Conservation (phyloP, 1,284 basidiomycete genomes). For the Cystobasidium pallidum region DNA sequence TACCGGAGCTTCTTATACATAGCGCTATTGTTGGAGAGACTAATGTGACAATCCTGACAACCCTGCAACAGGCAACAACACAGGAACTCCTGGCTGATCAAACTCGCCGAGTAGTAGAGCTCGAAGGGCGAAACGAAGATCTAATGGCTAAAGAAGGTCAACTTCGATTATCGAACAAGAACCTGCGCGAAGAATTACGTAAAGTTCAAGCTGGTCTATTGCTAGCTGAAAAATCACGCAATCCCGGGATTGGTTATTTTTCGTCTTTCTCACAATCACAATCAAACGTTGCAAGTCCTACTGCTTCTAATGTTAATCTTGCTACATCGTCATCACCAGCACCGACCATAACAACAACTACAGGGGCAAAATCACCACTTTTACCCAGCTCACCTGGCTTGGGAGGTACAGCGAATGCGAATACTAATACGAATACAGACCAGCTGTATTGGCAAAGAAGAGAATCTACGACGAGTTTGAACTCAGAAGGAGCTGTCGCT, state of each 20-base stretch:
- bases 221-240: slow-evolving; percentile 82
- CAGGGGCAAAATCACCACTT: slow-evolving; percentile 18
- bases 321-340: too few species aligned
- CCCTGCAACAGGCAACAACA: slow-evolving; percentile 54
- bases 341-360: too few species aligned
- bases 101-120: slow-evolving; percentile 53
- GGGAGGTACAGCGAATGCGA: slow-evolving; percentile 22
- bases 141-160: slow-evolving; percentile 67
- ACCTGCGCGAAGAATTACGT: slow-evolving; percentile 82
- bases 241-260: slow-evolving; percentile 87
- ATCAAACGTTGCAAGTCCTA: slow-evolving; percentile 4
- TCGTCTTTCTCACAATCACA: slow-evolving; percentile 44
- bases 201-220: slow-evolving; percentile 89
- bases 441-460: slow-evolving; percentile 45
- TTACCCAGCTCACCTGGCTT: slow-evolving; percentile 14
- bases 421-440: slow-evolving; percentile 21
- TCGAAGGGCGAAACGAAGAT: slow-evolving; percentile 63
- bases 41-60: too few species aligned
- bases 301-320: slow-evolving; percentile 12
- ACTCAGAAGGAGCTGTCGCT: slow-evolving; percentile 16
- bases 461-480: slow-evolving; percentile 18
- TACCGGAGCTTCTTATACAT: too few species aligned
- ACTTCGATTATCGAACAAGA: slow-evolving; percentile 74
- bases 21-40: too few species aligned
- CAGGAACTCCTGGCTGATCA: slow-evolving; percentile 57